Base-by-base conservation (phyloP, 768 basidiomycete genomes). In the Chalciporus piperatus region DNA sequence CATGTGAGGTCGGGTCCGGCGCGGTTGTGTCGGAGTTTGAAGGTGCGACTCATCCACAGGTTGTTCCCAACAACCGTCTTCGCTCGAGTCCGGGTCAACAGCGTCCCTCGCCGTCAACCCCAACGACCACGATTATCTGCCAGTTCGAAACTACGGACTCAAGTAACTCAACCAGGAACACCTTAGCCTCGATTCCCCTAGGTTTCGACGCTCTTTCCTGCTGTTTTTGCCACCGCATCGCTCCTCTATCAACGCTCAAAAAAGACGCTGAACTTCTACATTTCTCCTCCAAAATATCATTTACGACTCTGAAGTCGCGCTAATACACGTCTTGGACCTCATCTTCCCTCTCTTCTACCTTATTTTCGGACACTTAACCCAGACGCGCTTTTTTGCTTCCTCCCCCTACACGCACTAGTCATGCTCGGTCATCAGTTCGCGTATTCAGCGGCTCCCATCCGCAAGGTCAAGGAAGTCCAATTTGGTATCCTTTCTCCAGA, bases 401-500 rank as follows among this genome's bases (percentile, higher is more conserved):
- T 38, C 11, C 33, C 19, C 37, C 27, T 42, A 22, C 47, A 47
- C 47, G 12, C 22, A 38, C 28, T 30, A 66, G 73, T 48, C 72
- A 92, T 92, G 89, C 78, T 91, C 50, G 89, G 89, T 59, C 89
- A 92, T 74, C 87, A 89, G 71, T 92, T 93, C 64, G 90, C 94
- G 55, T 90, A 82, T 72, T 97, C 95, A 23, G 85, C 91, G 64
- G 95, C 94, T 48, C 96, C 96, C 27, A 81, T 96, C 72, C 88
- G 91, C 74, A 92, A 92, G 74, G 91, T 98, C 63, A 89, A 86
- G 76, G 95, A 98, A 75, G 95, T 98, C 56, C 95, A 98, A 71
- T 98, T 98, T 78, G 94, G 96, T 63, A 93, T 99, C 62, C 85
- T 99, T 62, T 95, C 94, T 30, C 97, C 97, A 10, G 97, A 98